Percentiles rank a stretch among this genome's conserved stretches.
These are phyloP conservation scores for Thoreauomyces humboldtii DNA, from an alignment of 192 early-diverging fungal genomes.

Conservation along the genomic window DNA sequence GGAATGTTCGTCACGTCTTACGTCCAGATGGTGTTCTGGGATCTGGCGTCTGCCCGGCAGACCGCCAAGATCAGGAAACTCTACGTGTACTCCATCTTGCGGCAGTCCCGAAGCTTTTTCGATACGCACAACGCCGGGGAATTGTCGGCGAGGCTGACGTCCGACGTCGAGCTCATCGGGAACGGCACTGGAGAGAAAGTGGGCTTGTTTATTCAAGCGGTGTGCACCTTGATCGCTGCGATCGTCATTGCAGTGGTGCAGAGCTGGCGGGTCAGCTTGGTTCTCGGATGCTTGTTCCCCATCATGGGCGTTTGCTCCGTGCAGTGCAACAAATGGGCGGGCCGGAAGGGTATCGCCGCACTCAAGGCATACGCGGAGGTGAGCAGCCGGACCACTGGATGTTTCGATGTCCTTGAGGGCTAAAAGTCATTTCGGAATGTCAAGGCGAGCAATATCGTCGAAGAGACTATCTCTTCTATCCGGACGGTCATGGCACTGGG, in stretches of 20 bases:
- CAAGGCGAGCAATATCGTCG: slow-evolving; percentile 55
- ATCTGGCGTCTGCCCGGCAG: slow-evolving; percentile 28
- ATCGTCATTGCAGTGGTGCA: slow-evolving; percentile 44
- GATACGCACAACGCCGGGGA: slow-evolving; percentile 46
- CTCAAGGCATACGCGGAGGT: slow-evolving; percentile 17
- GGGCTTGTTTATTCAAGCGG: slow-evolving; percentile 31
- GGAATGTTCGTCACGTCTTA: slow-evolving; percentile 31
- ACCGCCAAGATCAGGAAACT: slow-evolving; percentile 24
- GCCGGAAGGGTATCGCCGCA: slow-evolving; percentile 7
- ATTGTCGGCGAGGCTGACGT: slow-evolving; percentile 45
- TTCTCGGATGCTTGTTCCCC: slow-evolving; percentile 74
- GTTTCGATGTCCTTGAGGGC: neutral
- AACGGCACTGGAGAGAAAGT: slow-evolving; percentile 46
- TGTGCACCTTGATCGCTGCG: slow-evolving; percentile 36
- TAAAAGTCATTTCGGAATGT: neutral
- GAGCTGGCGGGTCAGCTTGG: slow-evolving; percentile 80
- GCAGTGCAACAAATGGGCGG: slow-evolving; percentile 5
- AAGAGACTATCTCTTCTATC: slow-evolving; percentile 82
- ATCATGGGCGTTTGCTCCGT: slow-evolving; percentile 51
- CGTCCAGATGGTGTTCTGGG: slow-evolving; percentile 36
- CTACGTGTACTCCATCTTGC: slow-evolving; percentile 34
- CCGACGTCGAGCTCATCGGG: slow-evolving; percentile 36
- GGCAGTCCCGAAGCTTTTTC: slow-evolving; percentile 43
- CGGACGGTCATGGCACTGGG: slow-evolving; percentile 78
- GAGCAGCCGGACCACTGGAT: neutral